phyloP scores from a whole-genome alignment of 2,329 filamentous ascomycete genomes.

The Aureobasidium mangrovei region DNA sequence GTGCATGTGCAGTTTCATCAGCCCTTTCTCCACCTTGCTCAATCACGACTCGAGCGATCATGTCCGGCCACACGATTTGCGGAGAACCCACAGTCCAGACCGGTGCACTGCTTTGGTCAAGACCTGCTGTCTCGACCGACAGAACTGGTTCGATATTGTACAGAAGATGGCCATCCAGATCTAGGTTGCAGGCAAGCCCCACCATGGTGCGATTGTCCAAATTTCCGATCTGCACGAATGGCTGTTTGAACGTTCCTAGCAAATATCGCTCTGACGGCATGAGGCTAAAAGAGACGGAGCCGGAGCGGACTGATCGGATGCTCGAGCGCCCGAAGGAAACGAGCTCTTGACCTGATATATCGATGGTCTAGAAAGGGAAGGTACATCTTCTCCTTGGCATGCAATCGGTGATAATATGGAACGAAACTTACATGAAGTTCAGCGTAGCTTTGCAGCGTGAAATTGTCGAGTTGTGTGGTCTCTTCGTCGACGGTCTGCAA shows the following conservation, averaged over 20 bases:
- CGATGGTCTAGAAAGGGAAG: too few relatives aligned
- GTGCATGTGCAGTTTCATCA: not conserved
- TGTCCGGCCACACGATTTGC: not conserved
- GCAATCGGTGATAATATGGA: not conserved
- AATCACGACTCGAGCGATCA: not conserved
- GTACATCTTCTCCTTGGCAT: too few relatives aligned
- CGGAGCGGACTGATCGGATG: not conserved
- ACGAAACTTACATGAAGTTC: slow-evolving; percentile 64
- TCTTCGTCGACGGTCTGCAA: slow-evolving; percentile 69
- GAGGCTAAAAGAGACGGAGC: not conserved
- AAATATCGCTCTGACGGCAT: not conserved
- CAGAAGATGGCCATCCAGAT: too few relatives aligned
- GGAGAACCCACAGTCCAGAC: not conserved
- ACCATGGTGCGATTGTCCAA: not conserved
- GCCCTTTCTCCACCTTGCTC: not conserved
- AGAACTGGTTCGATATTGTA: not conserved
- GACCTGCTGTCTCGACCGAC: not conserved
- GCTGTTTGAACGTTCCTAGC: not conserved
- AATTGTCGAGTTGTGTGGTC: slow-evolving; percentile 51
- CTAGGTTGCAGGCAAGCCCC: not conserved
- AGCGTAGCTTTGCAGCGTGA: slow-evolving; percentile 63
- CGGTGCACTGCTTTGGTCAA: not conserved
- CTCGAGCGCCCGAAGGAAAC: not conserved
- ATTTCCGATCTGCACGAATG: not conserved
- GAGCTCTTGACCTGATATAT: not conserved